Evolutionary conservation across 495 filamentous ascomycete species (phyloP).

Genomic region (Aspergillus incahuasiensis): DNA sequence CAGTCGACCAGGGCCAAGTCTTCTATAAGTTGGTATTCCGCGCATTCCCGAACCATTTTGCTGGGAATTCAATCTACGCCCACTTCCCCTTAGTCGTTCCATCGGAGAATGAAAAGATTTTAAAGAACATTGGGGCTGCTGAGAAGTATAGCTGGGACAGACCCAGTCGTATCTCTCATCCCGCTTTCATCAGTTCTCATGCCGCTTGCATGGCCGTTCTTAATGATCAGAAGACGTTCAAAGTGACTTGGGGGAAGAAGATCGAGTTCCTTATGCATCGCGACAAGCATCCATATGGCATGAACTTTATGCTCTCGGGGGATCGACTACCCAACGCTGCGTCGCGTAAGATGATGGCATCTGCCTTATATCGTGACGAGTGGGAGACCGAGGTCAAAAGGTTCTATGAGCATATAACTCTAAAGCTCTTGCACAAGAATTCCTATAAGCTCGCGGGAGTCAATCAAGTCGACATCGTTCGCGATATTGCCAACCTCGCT

Average conservation of each 20-base stretch:
- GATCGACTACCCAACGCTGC: constrained; percentile 43
- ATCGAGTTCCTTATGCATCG: constrained; percentile 47
- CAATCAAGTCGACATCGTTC: constrained; percentile 60
- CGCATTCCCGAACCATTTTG: constrained; percentile 57
- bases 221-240: constrained; percentile 47
- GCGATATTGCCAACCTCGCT: constrained; percentile 58
- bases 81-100: constrained; percentile 60
- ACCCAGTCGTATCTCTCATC: constrained; percentile 32
- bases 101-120: constrained; percentile 47
- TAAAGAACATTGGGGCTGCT: constrained; percentile 38
- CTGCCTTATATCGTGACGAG: constrained; percentile 45
- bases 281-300: constrained; percentile 36
- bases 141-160: constrained; percentile 49
- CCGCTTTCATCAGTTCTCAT: constrained; percentile 45
- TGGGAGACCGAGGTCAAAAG: constrained; percentile 47
- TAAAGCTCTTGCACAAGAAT: constrained; percentile 45
- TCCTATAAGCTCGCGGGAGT: constrained; percentile 47
- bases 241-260: constrained; percentile 52
- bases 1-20: constrained; percentile 53
- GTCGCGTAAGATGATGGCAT: constrained; percentile 44
- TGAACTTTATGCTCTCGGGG: constrained; percentile 52
- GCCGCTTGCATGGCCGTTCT: constrained; percentile 46
- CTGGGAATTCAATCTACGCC: constrained; percentile 52
- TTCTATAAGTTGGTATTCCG: constrained; percentile 58
- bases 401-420: constrained; percentile 51